Conservation (phyloP, 2,329 filamentous ascomycete genomes). For the Colletotrichum kahawae region DNA sequence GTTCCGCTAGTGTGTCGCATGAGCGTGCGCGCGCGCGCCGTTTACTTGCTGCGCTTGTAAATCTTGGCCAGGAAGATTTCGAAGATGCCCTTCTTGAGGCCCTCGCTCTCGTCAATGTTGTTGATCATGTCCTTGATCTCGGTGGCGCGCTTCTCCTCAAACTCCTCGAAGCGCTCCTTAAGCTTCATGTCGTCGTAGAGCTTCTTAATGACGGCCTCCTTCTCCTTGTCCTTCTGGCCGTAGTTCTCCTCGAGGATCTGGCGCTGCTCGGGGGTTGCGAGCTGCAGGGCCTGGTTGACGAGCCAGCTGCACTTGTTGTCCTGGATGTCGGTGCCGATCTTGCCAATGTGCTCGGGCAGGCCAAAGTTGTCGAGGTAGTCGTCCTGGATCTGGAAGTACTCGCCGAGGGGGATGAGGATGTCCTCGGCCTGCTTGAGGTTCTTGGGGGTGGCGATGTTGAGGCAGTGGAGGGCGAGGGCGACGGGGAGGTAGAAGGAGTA, state of each 20-base stretch:
- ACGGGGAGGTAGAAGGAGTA: conserved; percentile 99
- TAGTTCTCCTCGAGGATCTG: conserved; percentile 91
- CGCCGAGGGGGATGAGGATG: conserved; percentile 94
- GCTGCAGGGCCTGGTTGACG: conserved; percentile 88
- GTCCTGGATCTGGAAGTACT: conserved; percentile 99
- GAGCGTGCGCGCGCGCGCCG: background rate
- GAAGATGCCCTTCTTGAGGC: conserved; percentile 89
- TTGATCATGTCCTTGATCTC: conserved; percentile 79
- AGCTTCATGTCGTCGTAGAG: conserved; percentile 87
- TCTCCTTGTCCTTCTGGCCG: conserved; percentile 83
- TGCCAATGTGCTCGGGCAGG: conserved; percentile 89
- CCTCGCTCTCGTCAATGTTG: conserved; percentile 82
- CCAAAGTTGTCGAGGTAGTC: conserved; percentile 99
- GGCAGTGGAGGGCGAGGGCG: conserved; percentile 84
- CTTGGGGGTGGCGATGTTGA: conserved; percentile 81
- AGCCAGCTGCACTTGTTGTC: conserved; percentile 99
- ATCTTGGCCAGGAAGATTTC: conserved; percentile 94
- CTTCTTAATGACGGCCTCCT: conserved; percentile 87
- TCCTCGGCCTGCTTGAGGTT: conserved; percentile 90
- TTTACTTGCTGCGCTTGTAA: conserved; percentile 95
- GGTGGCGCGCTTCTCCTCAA: conserved; percentile 85
- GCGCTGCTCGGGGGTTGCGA: conserved; percentile 84
- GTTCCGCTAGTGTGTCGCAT: background rate
- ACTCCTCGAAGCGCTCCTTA: conserved; percentile 82
- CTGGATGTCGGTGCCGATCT: conserved; percentile 98